Percentiles rank a stretch among this genome's conserved stretches.
These are phyloP conservation scores for Malassezia equina DNA, from an alignment of 1,284 basidiomycete species.

Conservation along the genomic window DNA sequence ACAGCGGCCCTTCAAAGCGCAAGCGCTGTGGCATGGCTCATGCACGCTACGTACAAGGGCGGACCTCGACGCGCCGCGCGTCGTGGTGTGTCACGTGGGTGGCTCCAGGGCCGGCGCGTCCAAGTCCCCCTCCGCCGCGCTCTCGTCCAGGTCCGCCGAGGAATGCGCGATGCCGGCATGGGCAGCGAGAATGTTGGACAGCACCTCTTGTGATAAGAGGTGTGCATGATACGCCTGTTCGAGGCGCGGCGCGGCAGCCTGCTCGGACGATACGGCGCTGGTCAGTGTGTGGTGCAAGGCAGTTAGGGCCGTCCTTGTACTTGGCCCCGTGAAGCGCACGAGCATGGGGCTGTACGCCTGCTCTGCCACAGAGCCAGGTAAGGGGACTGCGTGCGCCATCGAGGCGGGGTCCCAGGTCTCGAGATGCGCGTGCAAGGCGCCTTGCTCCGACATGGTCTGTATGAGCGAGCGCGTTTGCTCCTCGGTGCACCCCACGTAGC, in stretches of 20 bases:
- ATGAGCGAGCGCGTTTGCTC: neutral
- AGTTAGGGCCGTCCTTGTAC: neutral
- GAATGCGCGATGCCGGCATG: neutral
- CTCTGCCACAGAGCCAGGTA: neutral
- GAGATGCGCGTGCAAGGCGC: neutral
- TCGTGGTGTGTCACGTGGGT: conserved; percentile 1
- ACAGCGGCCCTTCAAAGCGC: conserved; percentile 27
- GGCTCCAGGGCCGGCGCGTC: neutral
- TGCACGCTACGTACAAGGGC: neutral
- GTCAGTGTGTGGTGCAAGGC: neutral
- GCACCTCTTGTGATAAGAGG: neutral
- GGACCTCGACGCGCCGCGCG: neutral
- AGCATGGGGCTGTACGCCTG: neutral
- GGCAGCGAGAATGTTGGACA: neutral
- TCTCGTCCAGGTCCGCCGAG: neutral
- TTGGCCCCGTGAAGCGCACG: neutral
- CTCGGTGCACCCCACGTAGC: neutral
- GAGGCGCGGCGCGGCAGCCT: neutral
- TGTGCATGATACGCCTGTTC: neutral
- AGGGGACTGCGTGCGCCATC: neutral
- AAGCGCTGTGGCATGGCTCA: neutral
- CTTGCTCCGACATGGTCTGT: neutral
- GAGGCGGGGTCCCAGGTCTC: neutral
- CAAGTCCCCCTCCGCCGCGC: conserved; percentile 2
- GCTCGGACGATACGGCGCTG: neutral